These are phyloP conservation scores for Linnemannia schmuckeri DNA, from an alignment of 192 early-diverging fungal species.

Conservation along the genomic window DNA sequence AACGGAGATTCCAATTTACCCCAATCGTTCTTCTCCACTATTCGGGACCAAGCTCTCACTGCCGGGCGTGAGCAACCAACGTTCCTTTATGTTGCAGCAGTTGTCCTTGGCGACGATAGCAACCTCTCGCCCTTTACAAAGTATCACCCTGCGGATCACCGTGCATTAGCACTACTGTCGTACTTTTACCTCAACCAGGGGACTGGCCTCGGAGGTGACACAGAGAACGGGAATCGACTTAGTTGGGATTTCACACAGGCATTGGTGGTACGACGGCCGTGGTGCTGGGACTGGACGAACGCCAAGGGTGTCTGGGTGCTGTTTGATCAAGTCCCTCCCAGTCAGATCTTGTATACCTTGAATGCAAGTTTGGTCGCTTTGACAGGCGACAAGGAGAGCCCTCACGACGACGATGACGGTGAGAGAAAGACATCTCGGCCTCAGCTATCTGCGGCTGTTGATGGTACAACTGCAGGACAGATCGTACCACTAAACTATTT, in stretches of 20 bases:
- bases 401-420: neutral
- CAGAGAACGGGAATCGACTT: slow-evolving; percentile 5
- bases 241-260: slow-evolving; percentile 70
- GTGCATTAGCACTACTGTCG: slow-evolving; percentile 73
- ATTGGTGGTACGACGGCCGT: slow-evolving; percentile 68
- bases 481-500: slow-evolving; percentile 58
- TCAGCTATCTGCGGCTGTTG: neutral
- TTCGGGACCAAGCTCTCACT: slow-evolving; percentile 38
- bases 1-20: slow-evolving; percentile 58
- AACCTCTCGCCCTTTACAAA: slow-evolving; percentile 58
- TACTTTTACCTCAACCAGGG: slow-evolving; percentile 72
- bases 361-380: slow-evolving; percentile 90
- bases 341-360: slow-evolving; percentile 84
- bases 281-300: slow-evolving; percentile 72
- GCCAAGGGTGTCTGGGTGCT: slow-evolving; percentile 74
- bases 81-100: slow-evolving; percentile 28
- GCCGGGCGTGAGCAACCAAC: slow-evolving; percentile 16
- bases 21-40: slow-evolving; percentile 58
- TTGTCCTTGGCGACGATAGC: slow-evolving; percentile 26
- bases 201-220: neutral
- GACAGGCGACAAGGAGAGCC: slow-evolving; percentile 63
- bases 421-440: neutral
- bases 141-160: slow-evolving; percentile 73
- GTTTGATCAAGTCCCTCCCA: slow-evolving; percentile 81
- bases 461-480: neutral